Conservation (phyloP, 1,284 basidiomycete genomes). For the Veloboletus limbatus region DNA sequence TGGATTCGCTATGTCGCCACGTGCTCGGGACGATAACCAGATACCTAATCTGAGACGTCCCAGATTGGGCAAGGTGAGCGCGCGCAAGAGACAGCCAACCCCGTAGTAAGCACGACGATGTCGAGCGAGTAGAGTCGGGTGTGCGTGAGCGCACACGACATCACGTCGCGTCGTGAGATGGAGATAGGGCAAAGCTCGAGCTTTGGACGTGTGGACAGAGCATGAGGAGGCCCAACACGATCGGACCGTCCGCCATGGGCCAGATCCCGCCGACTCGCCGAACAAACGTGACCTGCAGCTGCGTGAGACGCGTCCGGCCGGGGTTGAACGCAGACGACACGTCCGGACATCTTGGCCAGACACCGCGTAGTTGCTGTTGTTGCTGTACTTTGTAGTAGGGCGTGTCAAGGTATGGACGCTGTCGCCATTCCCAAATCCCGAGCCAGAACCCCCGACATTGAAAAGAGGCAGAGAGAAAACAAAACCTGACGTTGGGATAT, state of each 20-base stretch:
- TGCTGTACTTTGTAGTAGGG: constrained; percentile 19
- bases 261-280: not conserved
- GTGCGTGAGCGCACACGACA: constrained; percentile 6
- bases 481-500: constrained; percentile 10
- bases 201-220: constrained; percentile 19
- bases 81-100: constrained; percentile 7
- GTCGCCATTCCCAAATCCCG: not conserved
- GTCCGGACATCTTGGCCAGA: too few relatives aligned
- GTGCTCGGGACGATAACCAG: constrained; percentile 16
- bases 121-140: constrained; percentile 11
- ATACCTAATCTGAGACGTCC: constrained; percentile 10
- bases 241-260: not conserved
- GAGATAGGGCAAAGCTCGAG: constrained; percentile 14
- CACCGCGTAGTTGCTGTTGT: constrained; percentile 9
- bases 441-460: not conserved
- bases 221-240: constrained; percentile 14
- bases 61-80: constrained; percentile 13
- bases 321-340: constrained; percentile 12
- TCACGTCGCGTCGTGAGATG: constrained; percentile 1
- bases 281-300: constrained; percentile 8
- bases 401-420: constrained; percentile 15
- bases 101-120: constrained; percentile 17
- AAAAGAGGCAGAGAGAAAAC: not conserved
- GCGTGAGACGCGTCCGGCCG: constrained; percentile 18
- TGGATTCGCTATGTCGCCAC: constrained; percentile 17